Evolutionary conservation across 2,329 filamentous ascomycete species (phyloP).

Genomic region (Trichoderma lentiforme): DNA sequence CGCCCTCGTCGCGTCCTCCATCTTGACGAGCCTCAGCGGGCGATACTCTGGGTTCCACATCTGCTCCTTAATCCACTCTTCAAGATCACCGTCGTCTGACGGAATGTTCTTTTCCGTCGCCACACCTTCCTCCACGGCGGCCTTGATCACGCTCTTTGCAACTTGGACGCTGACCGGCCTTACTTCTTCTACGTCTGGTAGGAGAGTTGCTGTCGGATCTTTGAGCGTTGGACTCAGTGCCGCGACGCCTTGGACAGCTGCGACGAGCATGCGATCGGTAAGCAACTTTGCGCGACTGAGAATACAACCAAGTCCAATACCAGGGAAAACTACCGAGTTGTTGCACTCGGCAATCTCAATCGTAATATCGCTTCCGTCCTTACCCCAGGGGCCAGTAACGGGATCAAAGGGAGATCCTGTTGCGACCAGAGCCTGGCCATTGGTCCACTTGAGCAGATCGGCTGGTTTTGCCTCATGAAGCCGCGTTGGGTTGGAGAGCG

Average conservation of each 20-base stretch:
- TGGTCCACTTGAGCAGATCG: slow-evolving; percentile 75
- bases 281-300: slow-evolving; percentile 65
- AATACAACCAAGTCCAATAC: slow-evolving; percentile 77
- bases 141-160: slow-evolving; percentile 69
- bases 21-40: slow-evolving; percentile 55
- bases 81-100: slow-evolving; percentile 48
- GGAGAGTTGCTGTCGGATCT: slow-evolving; percentile 61
- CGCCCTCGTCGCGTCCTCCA: slow-evolving; percentile 49
- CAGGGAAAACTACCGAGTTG: slow-evolving; percentile 81
- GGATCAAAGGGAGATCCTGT: slow-evolving; percentile 81
- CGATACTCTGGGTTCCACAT: slow-evolving; percentile 77
- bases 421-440: slow-evolving; percentile 73
- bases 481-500: slow-evolving; percentile 79
- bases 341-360: slow-evolving; percentile 74
- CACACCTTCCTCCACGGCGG: slow-evolving; percentile 66
- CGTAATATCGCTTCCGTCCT: slow-evolving; percentile 41
- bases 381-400: slow-evolving; percentile 59
- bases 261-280: slow-evolving; percentile 76
- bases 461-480: slow-evolving; percentile 78
- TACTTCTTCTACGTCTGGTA: slow-evolving; percentile 74
- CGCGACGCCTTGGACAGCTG: slow-evolving; percentile 71
- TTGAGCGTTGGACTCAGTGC: slow-evolving; percentile 65
- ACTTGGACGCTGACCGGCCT: slow-evolving; percentile 74
- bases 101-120: slow-evolving; percentile 66
- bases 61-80: slow-evolving; percentile 71